Conservation (phyloP, 2,329 filamentous ascomycete species). For the Fusarium beomiforme region DNA sequence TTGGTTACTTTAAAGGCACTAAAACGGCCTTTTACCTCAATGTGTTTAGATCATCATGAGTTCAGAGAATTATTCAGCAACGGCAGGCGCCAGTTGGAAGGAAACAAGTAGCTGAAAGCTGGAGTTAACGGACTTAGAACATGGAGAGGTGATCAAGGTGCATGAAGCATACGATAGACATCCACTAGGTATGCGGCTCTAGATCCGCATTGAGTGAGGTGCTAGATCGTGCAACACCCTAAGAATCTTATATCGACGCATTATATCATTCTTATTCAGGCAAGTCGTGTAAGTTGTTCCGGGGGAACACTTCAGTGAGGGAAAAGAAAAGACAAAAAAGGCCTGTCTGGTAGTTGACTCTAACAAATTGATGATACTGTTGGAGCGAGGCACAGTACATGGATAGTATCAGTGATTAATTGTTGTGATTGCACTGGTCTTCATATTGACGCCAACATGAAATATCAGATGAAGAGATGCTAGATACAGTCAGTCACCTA, state of each 20-base stretch:
- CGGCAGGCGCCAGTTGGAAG: background rate
- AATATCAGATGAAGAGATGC: background rate
- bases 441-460: background rate
- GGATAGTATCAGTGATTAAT: background rate
- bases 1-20: background rate
- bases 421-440: background rate
- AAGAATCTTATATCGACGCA: background rate
- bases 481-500: background rate
- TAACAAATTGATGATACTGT: no score
- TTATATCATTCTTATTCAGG: background rate
- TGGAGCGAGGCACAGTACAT: background rate
- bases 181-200: background rate
- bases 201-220: background rate
- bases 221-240: background rate
- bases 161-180: background rate
- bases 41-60: background rate
- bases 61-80: background rate
- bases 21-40: background rate
- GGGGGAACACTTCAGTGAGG: background rate
- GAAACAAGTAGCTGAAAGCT: background rate
- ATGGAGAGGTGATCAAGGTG: background rate
- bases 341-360: background rate
- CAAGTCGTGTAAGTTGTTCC: background rate
- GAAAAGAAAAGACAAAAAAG: no score
- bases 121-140: constrained; percentile 1